These are phyloP conservation scores for Plasmodium billcollinsi DNA, from an alignment of 169 alveolate species.

Conservation along the genomic window DNA sequence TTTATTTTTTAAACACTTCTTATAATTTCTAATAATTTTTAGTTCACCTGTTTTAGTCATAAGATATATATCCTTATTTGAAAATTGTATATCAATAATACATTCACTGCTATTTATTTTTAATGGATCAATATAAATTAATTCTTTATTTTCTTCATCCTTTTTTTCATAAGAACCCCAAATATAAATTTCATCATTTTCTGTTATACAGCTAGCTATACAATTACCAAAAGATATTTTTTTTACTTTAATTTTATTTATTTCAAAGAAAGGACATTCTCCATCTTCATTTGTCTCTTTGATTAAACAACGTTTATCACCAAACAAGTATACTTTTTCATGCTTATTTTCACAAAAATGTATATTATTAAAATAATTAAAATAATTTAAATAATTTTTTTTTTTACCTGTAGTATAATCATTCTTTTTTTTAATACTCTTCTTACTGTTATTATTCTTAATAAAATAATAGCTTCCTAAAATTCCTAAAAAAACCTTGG, in stretches of 20 bases:
- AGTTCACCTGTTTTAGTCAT: conserved; percentile 61
- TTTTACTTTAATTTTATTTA: conserved; percentile 57
- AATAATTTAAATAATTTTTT: no score
- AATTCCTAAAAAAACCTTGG: conserved; percentile 18
- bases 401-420: no score
- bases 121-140: conserved; percentile 49
- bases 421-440: no score
- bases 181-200: conserved; percentile 61
- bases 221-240: conserved; percentile 74
- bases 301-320: conserved; percentile 65
- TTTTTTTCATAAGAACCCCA: conserved; percentile 69
- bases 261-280: conserved; percentile 52
- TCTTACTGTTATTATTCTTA: conserved; percentile 5
- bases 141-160: conserved; percentile 19
- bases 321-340: conserved; percentile 69
- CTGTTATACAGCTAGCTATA: conserved; percentile 71
- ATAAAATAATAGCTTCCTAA: conserved; percentile 31
- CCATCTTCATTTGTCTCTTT: conserved; percentile 61
- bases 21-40: conserved; percentile 63
- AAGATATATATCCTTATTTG: conserved; percentile 58
- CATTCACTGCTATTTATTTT: conserved; percentile 32
- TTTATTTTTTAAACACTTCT: conserved; percentile 27
- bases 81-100: conserved; percentile 50
- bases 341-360: conserved; percentile 38
- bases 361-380: background rate